Evolutionary conservation across 2,329 filamentous ascomycete genomes (phyloP).

Genomic region (Fusarium incarnatum): DNA sequence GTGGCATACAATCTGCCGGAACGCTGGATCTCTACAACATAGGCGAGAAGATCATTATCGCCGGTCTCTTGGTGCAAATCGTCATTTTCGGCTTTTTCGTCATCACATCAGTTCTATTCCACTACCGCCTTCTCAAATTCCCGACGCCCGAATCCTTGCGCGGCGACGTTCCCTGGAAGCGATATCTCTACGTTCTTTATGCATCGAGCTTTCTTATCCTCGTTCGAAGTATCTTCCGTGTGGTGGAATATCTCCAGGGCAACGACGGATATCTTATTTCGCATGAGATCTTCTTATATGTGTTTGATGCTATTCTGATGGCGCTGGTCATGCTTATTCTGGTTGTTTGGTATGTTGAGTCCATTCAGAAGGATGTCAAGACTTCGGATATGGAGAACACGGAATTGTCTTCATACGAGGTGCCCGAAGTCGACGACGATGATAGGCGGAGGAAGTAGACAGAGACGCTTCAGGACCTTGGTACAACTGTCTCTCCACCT

Average conservation of each 20-base stretch:
- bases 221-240: conserved; percentile 14
- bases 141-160: background rate
- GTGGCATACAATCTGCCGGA: conserved; percentile 12
- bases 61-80: conserved; percentile 6
- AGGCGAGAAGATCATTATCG: conserved; percentile 17
- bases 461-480: too few relatives aligned
- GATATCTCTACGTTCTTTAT: conserved; percentile 18
- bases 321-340: conserved; percentile 9
- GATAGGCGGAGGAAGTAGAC: background rate
- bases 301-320: conserved; percentile 21
- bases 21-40: conserved; percentile 2
- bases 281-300: conserved; percentile 2
- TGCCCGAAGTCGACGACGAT: background rate
- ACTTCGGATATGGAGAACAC: background rate
- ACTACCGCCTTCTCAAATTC: background rate
- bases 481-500: too few relatives aligned
- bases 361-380: background rate
- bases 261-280: conserved; percentile 14
- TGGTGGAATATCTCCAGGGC: conserved; percentile 9
- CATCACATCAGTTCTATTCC: conserved; percentile 8
- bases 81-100: conserved; percentile 19
- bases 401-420: background rate
- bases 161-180: background rate
- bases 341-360: conserved; percentile 11
- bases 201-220: conserved; percentile 15